Percentiles rank a stretch among this genome's conserved stretches.
Evolutionary conservation across 139 green algal species (phyloP).

Genomic region (Chlamydomonas schloesseri): DNA sequence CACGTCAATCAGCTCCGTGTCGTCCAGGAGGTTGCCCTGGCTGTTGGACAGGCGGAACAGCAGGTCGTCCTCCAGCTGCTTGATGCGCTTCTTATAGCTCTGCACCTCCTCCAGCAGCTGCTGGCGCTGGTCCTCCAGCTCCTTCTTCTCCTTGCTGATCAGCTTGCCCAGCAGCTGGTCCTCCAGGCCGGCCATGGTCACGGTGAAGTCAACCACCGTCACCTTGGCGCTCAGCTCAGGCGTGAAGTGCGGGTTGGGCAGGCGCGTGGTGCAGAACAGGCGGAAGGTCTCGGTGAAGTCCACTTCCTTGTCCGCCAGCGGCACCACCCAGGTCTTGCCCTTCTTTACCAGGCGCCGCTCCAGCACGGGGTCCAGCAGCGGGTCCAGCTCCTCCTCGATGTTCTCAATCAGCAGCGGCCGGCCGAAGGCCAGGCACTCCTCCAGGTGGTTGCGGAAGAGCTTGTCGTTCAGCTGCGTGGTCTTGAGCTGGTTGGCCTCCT

Average conservation of each 20-base stretch:
- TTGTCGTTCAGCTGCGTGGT: slow-evolving; percentile 88
- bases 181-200: slow-evolving; percentile 93
- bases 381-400: slow-evolving; percentile 95
- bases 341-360: slow-evolving; percentile 84
- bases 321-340: slow-evolving; percentile 68
- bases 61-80: slow-evolving; percentile 95
- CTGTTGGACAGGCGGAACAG: slow-evolving; percentile 87
- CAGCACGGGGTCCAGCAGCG: slow-evolving; percentile 92
- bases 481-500: slow-evolving; percentile 87
- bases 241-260: slow-evolving; percentile 94
- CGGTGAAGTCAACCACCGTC: slow-evolving; percentile 97
- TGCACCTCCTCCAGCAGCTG: slow-evolving; percentile 92
- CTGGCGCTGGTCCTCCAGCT: slow-evolving; percentile 94
- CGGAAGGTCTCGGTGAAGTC: slow-evolving; percentile 91
- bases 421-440: slow-evolving; percentile 92
- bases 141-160: slow-evolving; percentile 95
- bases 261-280: slow-evolving; percentile 92
- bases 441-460: slow-evolving; percentile 90
- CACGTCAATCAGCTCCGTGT: slow-evolving; percentile 96
- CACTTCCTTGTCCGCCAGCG: slow-evolving; percentile 92
- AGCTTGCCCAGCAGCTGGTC: slow-evolving; percentile 96
- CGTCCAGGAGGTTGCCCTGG: slow-evolving; percentile 93
- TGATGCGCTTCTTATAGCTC: slow-evolving; percentile 94
- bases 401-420: slow-evolving; percentile 97
- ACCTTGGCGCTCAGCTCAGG: slow-evolving; percentile 93